Base-by-base conservation (phyloP, 2,329 filamentous ascomycete genomes). In the Aaosphaeria arxii region DNA sequence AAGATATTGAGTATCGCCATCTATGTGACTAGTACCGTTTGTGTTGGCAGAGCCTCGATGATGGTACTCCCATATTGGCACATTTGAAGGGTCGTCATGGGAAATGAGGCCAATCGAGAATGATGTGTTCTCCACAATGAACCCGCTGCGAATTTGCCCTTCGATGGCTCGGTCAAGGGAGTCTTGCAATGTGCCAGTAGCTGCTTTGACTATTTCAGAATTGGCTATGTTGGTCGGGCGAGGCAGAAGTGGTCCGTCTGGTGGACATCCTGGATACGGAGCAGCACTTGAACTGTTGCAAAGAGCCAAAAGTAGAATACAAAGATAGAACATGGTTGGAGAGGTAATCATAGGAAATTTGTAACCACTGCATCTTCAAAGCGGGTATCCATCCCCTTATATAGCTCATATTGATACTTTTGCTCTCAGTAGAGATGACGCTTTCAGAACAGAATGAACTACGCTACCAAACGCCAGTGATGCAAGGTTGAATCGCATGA, bases 1-100 rank as follows among this genome's bases (percentile, higher is more conserved):
- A 7, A 48, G 42, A 28, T 48, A 48, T 17, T 48, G 46, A 7
- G 42, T 48, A 24, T 45, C 46, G 28, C 46, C 46, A 28, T 45
- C 35, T 4, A 44, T 30, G 24, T 5, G 30, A 11, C 13, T 17
- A 4, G 35, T 45, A 9, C 46, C 46, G 17, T 48, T 45, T 24
- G 30, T 30, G 39, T 48, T 48, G 6, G 32, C 46, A 9, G 31
- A 17, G 6, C 32, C 46, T 13, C 35, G 32, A 30, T 48, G 42
- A 33, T 48, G 42, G 32, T 48, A 48, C 30, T 40, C 31, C 46
- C 46, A 48, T 6, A 48, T 29, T 11, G 42, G 46, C 11, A 32
- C 30, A 7, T 5, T 29, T 13, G 44, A 40, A 28, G 42, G 32
- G 6, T 6, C 32, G 36, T 48, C 42, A 13, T 11, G 29, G 7